phyloP scores from a whole-genome alignment of 768 basidiomycete genomes.

The Kwoniella sp. region DNA sequence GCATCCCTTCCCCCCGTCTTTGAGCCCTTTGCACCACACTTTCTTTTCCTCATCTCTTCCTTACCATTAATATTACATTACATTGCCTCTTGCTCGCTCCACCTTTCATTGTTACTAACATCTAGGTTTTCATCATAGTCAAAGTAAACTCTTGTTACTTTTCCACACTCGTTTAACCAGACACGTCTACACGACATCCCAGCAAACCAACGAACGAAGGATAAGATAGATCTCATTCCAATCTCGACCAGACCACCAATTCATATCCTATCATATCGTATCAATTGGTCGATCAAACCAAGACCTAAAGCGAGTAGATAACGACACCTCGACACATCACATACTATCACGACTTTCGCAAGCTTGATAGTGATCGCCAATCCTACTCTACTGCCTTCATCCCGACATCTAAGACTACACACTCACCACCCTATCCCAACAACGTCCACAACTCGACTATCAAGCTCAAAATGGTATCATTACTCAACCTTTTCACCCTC shows the following conservation, averaged over 20 bases:
- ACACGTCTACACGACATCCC: background rate
- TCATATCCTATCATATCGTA: background rate
- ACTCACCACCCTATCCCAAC: background rate
- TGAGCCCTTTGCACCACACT: background rate
- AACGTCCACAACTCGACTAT: background rate
- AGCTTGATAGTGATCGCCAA: background rate
- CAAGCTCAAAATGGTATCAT: constrained; percentile 2
- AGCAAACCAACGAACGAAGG: background rate
- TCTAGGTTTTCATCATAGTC: constrained; percentile 1
- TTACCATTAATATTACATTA: background rate
- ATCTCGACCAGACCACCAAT: background rate
- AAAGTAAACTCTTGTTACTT: background rate
- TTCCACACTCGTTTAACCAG: background rate
- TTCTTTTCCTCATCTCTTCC: background rate
- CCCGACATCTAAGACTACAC: background rate
- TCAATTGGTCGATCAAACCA: too few species aligned
- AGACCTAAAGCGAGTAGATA: too few species aligned
- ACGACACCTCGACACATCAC: too few species aligned
- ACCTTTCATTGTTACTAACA: constrained; percentile 1
- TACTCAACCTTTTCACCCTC: constrained; percentile 15
- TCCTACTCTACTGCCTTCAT: too few species aligned
- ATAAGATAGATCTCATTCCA: background rate
- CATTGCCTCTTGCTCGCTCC: background rate
- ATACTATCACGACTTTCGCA: background rate
- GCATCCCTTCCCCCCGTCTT: background rate